phyloP scores from a whole-genome alignment of 1,284 basidiomycete species.

The Melampsora americana region DNA sequence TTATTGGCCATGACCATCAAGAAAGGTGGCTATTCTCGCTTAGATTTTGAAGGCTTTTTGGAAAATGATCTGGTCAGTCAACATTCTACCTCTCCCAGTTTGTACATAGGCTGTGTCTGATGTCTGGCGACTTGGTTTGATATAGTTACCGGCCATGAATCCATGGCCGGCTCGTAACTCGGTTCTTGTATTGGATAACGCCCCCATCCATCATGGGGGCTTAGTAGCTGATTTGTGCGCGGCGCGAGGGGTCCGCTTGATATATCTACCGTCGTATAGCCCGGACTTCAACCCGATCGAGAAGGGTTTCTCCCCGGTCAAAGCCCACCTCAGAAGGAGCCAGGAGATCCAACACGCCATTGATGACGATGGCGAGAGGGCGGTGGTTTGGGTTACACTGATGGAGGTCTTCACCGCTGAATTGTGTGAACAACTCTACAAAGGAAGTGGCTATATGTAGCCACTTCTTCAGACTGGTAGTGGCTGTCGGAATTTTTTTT shows the following conservation, averaged over 20 bases:
- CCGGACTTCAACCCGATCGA: conserved; percentile 21
- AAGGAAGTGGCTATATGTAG: conserved; percentile 13
- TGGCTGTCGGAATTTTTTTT: too few species aligned
- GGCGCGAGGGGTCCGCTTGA: neutral
- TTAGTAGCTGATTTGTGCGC: neutral
- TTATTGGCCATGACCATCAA: neutral
- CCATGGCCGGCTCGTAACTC: conserved; percentile 5
- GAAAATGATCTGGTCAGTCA: too few species aligned
- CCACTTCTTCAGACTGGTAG: too few species aligned
- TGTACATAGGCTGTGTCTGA: too few species aligned
- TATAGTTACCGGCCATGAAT: conserved; percentile 13
- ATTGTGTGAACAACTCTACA: neutral
- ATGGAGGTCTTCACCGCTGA: conserved; percentile 3
- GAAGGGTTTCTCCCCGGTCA: conserved; percentile 15
- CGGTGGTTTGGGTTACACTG: neutral
- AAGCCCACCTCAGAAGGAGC: neutral
- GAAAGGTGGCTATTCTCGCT: too few species aligned
- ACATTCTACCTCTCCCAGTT: too few species aligned
- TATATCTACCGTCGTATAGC: conserved; percentile 11
- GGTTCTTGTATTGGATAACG: conserved; percentile 8
- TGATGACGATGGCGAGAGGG: neutral
- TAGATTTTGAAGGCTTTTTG: too few species aligned
- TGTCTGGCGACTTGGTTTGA: too few species aligned
- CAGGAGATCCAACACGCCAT: neutral
- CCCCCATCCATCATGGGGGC: conserved; percentile 4